Evolutionary conservation across 1,284 basidiomycete genomes (phyloP).

Genomic region (Rhodotorula mucilaginosa): DNA sequence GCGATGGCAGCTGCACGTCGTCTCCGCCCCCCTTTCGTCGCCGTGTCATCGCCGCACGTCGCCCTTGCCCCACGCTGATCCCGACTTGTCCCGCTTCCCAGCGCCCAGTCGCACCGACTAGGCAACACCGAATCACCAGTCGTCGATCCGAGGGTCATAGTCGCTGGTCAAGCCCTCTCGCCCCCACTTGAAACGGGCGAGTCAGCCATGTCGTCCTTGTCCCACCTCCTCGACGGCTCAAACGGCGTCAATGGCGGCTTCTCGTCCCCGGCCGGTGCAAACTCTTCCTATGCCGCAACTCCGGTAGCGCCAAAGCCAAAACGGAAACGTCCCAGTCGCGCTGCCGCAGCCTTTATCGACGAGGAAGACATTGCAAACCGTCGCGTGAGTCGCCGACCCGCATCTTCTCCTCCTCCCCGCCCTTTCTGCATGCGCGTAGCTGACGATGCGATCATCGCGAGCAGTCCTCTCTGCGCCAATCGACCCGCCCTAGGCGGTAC

Average conservation of each 20-base stretch:
- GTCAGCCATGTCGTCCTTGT: slow-evolving; percentile 18
- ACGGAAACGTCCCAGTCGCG: slow-evolving; percentile 27
- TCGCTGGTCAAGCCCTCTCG: no score
- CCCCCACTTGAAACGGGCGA: no score
- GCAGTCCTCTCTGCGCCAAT: slow-evolving; percentile 25
- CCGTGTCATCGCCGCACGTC: not conserved
- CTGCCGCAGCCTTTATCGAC: slow-evolving; percentile 21
- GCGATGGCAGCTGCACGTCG: no score
- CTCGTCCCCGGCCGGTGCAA: not conserved
- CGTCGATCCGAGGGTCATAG: no score
- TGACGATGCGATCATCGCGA: not conserved
- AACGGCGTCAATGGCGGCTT: slow-evolving; percentile 3
- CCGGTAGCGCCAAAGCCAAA: slow-evolving; percentile 3
- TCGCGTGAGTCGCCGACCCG: slow-evolving; percentile 13
- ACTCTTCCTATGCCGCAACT: not conserved
- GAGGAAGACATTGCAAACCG: slow-evolving; percentile 29
- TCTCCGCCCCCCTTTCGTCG: no score
- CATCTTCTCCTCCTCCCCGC: not conserved
- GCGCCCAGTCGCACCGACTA: not conserved
- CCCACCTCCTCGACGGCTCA: slow-evolving; percentile 18
- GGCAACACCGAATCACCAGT: not conserved
- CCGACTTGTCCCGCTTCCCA: not conserved
- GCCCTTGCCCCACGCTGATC: no score
- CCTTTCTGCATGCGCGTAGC: not conserved
- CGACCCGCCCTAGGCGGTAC: slow-evolving; percentile 32